Base-by-base conservation (phyloP, 306 rosid genomes). In the Coriaria nepalensis region DNA sequence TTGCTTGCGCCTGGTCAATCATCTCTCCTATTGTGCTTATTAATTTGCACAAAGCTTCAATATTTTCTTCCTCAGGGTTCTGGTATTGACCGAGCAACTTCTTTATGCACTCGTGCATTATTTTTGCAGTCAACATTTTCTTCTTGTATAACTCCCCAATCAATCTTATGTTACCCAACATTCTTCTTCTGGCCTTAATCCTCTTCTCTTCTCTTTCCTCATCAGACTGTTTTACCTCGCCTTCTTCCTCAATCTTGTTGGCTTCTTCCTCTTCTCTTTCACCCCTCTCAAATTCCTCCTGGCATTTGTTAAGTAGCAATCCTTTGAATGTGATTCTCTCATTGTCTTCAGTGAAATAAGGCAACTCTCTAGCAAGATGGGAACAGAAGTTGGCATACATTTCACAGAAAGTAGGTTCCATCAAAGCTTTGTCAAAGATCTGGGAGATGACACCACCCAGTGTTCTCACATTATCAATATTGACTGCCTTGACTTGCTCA, bases 371-470 rank as follows among this genome's bases (percentile, higher is more conserved):
- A 48, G 99, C 80, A 57, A 92, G 80, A 73, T 82, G 74, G 5
- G 4, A 65, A 60, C 99, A 92, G 78, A 92, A 92, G 50, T 92
- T 70, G 40, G 99, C 99, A 57, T 92, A 92, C 99, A 92, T 86
- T 73, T 92, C 99, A 79, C 99, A 92, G 63, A 92, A 92, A 51
- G 96, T 86, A 66, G 99, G 99, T 67, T 92, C 99, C 83, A 63
- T 86, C 15, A 92, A 65, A 62, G 99, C 99, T 59, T 92, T 92
- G 68, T 92, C 99, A 66, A 92, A 92, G 39, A 92, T 92, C 73
- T 92, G 99, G 43, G 94, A 78, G 71, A 92, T 86, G 47, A 86
- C 94, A 68, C 99, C 88, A 47, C 65, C 60, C 35, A 92, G 86
- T 6, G 96, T 86, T 53, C 4, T 63, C 5, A 79, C 78, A 63